phyloP scores from a whole-genome alignment of 768 basidiomycete species.

The Phaeotremella skinneri region DNA sequence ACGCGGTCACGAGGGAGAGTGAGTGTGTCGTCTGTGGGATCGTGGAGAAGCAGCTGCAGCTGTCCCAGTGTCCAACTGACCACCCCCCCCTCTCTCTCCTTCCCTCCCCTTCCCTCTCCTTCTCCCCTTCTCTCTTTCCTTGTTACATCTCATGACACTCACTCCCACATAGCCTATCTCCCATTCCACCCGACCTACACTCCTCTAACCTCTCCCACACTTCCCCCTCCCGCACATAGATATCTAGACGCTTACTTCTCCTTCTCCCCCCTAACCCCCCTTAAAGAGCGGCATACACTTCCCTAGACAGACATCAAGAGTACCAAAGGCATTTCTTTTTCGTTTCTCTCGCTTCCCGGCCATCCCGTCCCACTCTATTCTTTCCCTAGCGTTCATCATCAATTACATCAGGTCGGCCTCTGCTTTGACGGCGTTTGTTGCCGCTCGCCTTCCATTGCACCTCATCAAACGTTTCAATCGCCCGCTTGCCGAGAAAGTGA shows the following conservation, averaged over 20 bases:
- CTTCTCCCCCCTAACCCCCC: not conserved
- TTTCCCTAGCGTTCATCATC: no score
- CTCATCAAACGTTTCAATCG: no score
- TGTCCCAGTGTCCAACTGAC: not conserved
- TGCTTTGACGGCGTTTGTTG: no score
- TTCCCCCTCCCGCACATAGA: not conserved
- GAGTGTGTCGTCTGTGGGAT: no score
- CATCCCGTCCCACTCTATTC: constrained; percentile 4
- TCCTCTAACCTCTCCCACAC: constrained; percentile 2
- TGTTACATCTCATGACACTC: not conserved
- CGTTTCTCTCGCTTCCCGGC: not conserved
- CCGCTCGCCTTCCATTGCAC: no score
- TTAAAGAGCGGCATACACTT: not conserved
- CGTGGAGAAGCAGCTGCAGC: no score
- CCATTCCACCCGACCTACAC: constrained; percentile 2
- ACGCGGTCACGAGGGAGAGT: no score
- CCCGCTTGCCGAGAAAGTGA: no score
- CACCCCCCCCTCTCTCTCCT: not conserved
- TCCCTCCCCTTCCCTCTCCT: not conserved
- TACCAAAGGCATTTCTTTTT: constrained; percentile 3
- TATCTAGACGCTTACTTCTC: not conserved
- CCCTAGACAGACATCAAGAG: not conserved
- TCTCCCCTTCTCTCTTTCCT: not conserved
- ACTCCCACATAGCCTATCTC: not conserved
- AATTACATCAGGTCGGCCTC: no score